Conservation (phyloP, 257 asterid genomes). For the Verbena officinalis region DNA sequence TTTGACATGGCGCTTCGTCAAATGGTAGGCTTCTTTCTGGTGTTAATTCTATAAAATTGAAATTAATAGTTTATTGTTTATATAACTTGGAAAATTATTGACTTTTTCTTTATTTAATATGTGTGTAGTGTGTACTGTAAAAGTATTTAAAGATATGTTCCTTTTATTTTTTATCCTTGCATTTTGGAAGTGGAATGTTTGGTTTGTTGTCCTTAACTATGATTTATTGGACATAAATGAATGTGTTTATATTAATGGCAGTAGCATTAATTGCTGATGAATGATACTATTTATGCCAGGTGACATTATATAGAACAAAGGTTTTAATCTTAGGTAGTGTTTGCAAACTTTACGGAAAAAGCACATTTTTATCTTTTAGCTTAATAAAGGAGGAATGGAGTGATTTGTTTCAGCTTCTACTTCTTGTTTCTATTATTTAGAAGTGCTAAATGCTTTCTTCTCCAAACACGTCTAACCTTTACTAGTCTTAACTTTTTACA, state of each 20-base stretch:
- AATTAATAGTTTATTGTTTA: too few species aligned
- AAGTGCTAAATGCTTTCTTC: too few species aligned
- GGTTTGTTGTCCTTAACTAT: constrained; percentile 11
- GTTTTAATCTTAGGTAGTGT: neutral
- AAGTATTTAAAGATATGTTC: constrained; percentile 9
- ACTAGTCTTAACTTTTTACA: too few species aligned
- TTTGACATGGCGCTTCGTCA: constrained; percentile 83
- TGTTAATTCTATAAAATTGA: constrained; percentile 8
- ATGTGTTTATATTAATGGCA: neutral
- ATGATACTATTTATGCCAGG: constrained; percentile 11
- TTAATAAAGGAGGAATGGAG: too few species aligned
- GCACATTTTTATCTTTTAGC: too few species aligned
- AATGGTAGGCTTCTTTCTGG: constrained; percentile 56
- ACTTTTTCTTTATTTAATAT: neutral
- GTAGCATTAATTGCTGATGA: neutral
- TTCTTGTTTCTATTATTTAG: too few species aligned
- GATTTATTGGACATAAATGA: neutral
- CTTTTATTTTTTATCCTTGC: neutral
- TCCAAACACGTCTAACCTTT: too few species aligned
- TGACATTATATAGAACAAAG: constrained; percentile 7
- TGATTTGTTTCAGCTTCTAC: too few species aligned
- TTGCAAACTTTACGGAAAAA: too few species aligned
- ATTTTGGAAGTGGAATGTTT: neutral
- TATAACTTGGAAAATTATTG: constrained; percentile 5
- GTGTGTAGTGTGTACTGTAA: neutral